phyloP scores from a whole-genome alignment of 331 rosid genomes.

The Ulmus americana region DNA sequence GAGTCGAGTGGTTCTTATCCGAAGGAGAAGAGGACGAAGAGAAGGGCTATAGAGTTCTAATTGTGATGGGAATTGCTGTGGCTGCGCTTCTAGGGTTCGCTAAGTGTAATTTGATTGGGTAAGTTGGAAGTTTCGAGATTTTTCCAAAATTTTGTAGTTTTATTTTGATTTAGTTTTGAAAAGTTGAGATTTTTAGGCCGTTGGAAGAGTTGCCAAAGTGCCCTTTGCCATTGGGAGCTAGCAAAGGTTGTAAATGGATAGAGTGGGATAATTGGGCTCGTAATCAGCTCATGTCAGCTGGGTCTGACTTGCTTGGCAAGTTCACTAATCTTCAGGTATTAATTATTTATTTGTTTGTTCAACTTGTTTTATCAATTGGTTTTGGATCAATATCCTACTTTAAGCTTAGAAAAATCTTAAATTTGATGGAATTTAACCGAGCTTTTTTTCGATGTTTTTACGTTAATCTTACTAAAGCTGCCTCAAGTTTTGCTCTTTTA shows the following conservation, averaged over 20 bases:
- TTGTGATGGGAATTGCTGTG: constrained; percentile 57
- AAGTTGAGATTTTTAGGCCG: constrained; percentile 40
- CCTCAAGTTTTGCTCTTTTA: not conserved
- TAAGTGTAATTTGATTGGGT: constrained; percentile 73
- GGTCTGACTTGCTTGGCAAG: constrained; percentile 87
- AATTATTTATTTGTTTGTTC: not conserved
- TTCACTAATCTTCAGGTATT: constrained; percentile 74
- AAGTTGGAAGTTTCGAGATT: constrained; percentile 4
- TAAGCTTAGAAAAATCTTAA: not conserved
- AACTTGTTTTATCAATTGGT: not conserved
- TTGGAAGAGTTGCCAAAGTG: constrained; percentile 52
- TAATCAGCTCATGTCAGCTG: constrained; percentile 77
- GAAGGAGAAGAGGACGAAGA: constrained; percentile 33
- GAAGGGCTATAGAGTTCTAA: constrained; percentile 30
- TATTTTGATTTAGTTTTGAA: not conserved
- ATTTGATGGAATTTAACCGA: not conserved
- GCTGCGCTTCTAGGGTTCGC: constrained; percentile 62
- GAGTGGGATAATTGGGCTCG: constrained; percentile 89
- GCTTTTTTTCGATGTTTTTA: not conserved
- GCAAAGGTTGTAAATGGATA: constrained; percentile 15
- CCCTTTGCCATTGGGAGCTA: constrained; percentile 45
- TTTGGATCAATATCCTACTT: not conserved
- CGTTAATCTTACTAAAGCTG: not conserved
- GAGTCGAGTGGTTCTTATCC: constrained; percentile 47
- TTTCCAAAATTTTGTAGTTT: not conserved